Percentiles rank a stretch among this genome's conserved stretches.
phyloP scores from a whole-genome alignment of 2,329 filamentous ascomycete genomes.

The Calonectria multiphialidica region DNA sequence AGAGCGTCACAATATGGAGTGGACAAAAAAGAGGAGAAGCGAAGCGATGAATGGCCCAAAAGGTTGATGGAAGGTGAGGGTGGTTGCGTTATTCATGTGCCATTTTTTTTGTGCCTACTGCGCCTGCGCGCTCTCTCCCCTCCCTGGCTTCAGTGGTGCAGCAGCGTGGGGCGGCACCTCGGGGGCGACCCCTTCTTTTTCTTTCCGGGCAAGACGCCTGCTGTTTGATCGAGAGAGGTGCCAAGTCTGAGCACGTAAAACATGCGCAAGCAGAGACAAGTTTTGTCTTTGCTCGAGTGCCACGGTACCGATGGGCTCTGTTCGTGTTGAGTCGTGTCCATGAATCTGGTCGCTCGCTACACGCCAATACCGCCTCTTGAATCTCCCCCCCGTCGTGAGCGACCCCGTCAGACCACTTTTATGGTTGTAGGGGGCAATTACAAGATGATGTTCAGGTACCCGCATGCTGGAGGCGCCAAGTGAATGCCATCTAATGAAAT shows the following conservation, averaged over 20 bases:
- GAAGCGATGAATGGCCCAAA: neutral
- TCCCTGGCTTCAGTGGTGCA: slow-evolving; percentile 21
- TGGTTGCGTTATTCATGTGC: slow-evolving; percentile 37
- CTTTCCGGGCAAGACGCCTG: neutral
- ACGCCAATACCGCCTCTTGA: neutral
- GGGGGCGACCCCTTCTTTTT: slow-evolving; percentile 17
- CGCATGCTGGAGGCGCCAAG: neutral
- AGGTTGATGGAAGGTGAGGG: neutral
- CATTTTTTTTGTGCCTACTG: slow-evolving; percentile 32
- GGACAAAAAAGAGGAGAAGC: slow-evolving; percentile 27
- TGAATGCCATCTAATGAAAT: neutral
- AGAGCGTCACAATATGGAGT: slow-evolving; percentile 4
- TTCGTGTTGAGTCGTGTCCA: neutral
- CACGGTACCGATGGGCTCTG: neutral
- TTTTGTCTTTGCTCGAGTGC: neutral
- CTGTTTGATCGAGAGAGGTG: neutral
- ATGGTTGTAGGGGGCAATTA: neutral
- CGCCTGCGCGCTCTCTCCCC: slow-evolving; percentile 20
- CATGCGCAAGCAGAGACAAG: neutral
- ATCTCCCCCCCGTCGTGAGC: neutral
- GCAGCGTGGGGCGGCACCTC: slow-evolving; percentile 13
- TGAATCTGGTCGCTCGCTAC: neutral
- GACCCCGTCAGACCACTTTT: neutral
- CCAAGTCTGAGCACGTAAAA: neutral
- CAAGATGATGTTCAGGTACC: neutral